phyloP scores from a whole-genome alignment of 2,329 filamentous ascomycete species.

The Huntiella bhutanensis region DNA sequence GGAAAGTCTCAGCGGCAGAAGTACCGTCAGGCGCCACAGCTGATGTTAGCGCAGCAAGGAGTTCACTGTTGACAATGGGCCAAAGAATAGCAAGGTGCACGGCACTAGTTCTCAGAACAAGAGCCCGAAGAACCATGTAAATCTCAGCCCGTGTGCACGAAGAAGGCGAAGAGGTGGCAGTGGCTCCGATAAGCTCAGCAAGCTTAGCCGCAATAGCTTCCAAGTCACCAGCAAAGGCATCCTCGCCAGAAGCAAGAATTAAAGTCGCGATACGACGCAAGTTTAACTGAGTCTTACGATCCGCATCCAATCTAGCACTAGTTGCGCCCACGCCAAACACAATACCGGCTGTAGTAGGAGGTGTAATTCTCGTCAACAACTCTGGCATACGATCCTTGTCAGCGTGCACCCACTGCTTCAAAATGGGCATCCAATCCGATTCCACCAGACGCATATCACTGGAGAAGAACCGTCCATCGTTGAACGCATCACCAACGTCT shows the following conservation, averaged over 20 bases:
- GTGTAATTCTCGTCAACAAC: conserved; percentile 55
- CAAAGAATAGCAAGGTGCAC: conserved; percentile 70
- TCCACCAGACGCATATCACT: conserved; percentile 45
- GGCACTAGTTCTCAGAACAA: conserved; percentile 60
- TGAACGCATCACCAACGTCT: conserved; percentile 80
- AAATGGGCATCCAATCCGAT: conserved; percentile 60
- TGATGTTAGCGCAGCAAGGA: conserved; percentile 62
- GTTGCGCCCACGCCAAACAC: conserved; percentile 97
- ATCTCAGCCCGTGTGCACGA: conserved; percentile 76
- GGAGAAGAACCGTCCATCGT: conserved; percentile 72
- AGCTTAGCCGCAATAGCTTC: conserved; percentile 60
- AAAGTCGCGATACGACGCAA: conserved; percentile 66
- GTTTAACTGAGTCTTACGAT: conserved; percentile 80
- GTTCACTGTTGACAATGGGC: conserved; percentile 74
- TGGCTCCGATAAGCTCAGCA: conserved; percentile 69
- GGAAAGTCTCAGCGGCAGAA: conserved; percentile 50
- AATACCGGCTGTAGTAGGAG: conserved; percentile 83
- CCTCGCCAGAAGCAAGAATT: conserved; percentile 54
- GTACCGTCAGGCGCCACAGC: conserved; percentile 49
- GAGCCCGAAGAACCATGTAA: conserved; percentile 68
- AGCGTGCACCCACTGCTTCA: conserved; percentile 65
- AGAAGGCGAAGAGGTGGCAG: conserved; percentile 75
- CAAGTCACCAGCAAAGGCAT: conserved; percentile 65
- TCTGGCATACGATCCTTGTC: conserved; percentile 84
- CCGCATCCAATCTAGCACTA: conserved; percentile 82